phyloP scores from a whole-genome alignment of 257 asterid genomes.

The Scutellaria baicalensis region DNA sequence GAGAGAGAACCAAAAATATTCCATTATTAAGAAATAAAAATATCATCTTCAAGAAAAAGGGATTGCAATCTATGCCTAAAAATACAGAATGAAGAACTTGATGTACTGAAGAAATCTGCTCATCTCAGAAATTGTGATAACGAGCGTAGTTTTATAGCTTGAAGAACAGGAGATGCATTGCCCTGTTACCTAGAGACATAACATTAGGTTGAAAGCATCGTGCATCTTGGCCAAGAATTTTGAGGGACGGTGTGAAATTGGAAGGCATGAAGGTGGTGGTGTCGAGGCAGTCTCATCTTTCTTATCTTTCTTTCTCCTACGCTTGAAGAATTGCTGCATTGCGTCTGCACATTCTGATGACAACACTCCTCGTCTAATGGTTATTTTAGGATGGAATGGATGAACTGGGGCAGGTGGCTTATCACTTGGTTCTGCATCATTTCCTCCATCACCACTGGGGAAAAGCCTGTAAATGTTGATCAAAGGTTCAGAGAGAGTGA shows the following conservation, averaged over 20 bases:
- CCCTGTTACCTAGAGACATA: slow-evolving; percentile 37
- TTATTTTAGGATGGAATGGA: slow-evolving; percentile 91
- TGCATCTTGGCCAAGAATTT: slow-evolving; percentile 66
- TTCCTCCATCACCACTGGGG: slow-evolving; percentile 56
- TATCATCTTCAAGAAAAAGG: neutral
- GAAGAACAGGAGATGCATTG: neutral
- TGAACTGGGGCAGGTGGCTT: slow-evolving; percentile 81
- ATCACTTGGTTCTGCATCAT: slow-evolving; percentile 39
- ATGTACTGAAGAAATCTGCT: neutral
- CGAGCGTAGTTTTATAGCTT: neutral
- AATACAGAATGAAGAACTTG: neutral
- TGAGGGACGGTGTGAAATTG: slow-evolving; percentile 47
- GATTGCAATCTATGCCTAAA: neutral
- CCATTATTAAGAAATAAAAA: no score
- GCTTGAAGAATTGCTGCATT: slow-evolving; percentile 86
- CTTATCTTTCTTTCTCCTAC: slow-evolving; percentile 65
- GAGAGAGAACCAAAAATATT: neutral
- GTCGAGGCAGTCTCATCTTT: slow-evolving; percentile 36
- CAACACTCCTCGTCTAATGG: slow-evolving; percentile 63
- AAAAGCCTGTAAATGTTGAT: slow-evolving; percentile 58
- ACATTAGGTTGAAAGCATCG: slow-evolving; percentile 51
- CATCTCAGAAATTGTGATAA: neutral
- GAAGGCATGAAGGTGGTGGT: slow-evolving; percentile 57
- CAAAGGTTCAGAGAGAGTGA: neutral
- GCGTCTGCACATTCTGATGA: slow-evolving; percentile 80